Percentiles rank a stretch among this genome's conserved stretches.
These are phyloP conservation scores for Corynascus novoguineensis DNA, from an alignment of 495 filamentous ascomycete species.

Conservation along the genomic window DNA sequence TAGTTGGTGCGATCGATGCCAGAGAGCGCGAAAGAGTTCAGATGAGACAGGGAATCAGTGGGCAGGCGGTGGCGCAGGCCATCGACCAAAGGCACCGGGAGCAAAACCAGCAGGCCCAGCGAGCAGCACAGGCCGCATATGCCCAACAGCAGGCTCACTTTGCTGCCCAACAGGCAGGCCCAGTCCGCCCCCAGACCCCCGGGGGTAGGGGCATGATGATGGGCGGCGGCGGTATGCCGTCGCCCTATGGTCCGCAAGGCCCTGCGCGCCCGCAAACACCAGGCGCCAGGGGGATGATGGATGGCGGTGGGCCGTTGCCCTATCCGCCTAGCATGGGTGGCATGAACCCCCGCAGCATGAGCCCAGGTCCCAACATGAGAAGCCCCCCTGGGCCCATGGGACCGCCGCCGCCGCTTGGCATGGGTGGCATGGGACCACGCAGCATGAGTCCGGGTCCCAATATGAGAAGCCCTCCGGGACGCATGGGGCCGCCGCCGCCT, in stretches of 20 bases:
- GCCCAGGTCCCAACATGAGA: conserved; percentile 18
- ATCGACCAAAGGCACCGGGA: conserved; percentile 69
- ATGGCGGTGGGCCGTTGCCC: conserved; percentile 22
- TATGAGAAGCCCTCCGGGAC: no score
- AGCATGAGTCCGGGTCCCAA: no score
- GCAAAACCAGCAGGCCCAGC: conserved; percentile 40
- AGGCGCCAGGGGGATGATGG: conserved; percentile 6
- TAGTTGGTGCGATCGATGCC: conserved; percentile 71
- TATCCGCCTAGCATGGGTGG: conserved; percentile 24
- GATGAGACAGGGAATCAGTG: conserved; percentile 64
- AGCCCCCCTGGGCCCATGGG: neutral
- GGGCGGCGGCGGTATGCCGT: neutral
- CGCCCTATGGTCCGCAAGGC: neutral
- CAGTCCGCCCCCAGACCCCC: conserved; percentile 3
- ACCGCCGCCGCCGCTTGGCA: conserved; percentile 11
- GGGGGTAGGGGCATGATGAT: conserved; percentile 7
- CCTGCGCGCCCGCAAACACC: neutral
- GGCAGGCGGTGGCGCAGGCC: conserved; percentile 71
- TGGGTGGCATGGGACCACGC: no score
- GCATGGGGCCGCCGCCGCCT: no score
- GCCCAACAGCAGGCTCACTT: conserved; percentile 36
- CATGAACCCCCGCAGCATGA: conserved; percentile 19
- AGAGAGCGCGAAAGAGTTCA: conserved; percentile 68
- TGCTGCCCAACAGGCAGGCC: conserved; percentile 20
- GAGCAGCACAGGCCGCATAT: conserved; percentile 28